Conservation (phyloP, 2,329 filamentous ascomycete species). For the Dendrostoma leiphaemia region DNA sequence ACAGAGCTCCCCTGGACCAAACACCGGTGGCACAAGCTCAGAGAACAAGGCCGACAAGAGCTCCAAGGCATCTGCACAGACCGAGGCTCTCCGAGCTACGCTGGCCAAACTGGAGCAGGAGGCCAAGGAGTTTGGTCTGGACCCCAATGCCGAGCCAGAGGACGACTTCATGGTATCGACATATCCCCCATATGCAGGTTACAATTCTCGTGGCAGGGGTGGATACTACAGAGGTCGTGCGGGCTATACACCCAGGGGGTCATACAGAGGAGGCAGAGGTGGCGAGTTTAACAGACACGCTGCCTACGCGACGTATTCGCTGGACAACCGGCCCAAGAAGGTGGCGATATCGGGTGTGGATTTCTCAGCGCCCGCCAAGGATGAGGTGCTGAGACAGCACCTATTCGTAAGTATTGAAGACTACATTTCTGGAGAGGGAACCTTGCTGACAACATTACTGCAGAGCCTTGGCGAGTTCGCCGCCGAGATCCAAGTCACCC, state of each 20-base stretch:
- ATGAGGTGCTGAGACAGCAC: conserved; percentile 70
- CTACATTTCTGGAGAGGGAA: no score
- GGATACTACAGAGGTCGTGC: conserved; percentile 14
- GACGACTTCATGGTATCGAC: conserved; percentile 28
- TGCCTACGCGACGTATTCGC: conserved; percentile 61
- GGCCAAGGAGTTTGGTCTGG: conserved; percentile 66
- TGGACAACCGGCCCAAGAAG: conserved; percentile 74
- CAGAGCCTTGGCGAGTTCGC: conserved; percentile 61
- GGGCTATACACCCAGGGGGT: conserved; percentile 31
- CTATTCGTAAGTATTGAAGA: conserved; percentile 65
- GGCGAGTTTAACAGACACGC: conserved; percentile 49
- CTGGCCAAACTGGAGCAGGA: conserved; percentile 72
- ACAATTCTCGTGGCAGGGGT: conserved; percentile 28
- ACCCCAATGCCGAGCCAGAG: conserved; percentile 51
- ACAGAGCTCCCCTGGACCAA: conserved; percentile 21
- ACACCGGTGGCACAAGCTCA: background rate
- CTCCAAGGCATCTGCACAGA: conserved; percentile 42
- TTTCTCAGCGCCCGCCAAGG: conserved; percentile 57
- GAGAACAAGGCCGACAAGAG: conserved; percentile 24
- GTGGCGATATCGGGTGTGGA: conserved; percentile 63
- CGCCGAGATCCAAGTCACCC: conserved; percentile 47
- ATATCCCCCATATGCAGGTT: conserved; percentile 32
- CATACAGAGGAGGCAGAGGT: conserved; percentile 35
- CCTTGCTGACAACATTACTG: conserved; percentile 27
- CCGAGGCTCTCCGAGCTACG: conserved; percentile 67